Percentiles rank a stretch among this genome's conserved stretches.
Conservation (phyloP, 805 yeast genomes). For the Wickerhamiella hasegawae region DNA sequence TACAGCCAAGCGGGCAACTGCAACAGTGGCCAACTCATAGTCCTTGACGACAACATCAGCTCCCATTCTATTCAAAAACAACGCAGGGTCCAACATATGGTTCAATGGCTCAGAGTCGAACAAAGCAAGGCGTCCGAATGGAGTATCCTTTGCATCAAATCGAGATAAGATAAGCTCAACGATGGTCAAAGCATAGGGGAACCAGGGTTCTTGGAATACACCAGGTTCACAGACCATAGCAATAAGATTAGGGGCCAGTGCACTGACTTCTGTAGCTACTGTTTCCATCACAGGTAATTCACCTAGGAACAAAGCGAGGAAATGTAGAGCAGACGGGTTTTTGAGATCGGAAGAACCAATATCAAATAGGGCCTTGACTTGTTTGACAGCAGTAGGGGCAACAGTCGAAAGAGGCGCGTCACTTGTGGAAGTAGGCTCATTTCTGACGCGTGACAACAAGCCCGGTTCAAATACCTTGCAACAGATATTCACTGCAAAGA, state of each 20-base stretch:
- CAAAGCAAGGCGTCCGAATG: neutral
- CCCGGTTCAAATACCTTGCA: neutral
- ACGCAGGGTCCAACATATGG: neutral
- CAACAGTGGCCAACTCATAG: neutral
- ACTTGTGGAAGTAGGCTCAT: neutral
- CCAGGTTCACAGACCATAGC: neutral
- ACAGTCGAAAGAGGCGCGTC: neutral
- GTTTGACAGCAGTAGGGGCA: neutral
- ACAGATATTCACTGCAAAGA: neutral
- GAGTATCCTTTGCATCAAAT: no score
- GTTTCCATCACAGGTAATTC: neutral
- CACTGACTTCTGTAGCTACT: neutral
- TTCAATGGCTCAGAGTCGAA: neutral
- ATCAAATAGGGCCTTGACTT: neutral
- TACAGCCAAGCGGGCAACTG: neutral
- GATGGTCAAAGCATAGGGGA: constrained; percentile 2
- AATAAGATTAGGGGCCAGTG: neutral
- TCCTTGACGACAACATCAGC: neutral
- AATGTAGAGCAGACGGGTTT: neutral
- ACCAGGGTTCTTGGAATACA: neutral
- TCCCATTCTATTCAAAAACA: neutral
- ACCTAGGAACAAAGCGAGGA: neutral
- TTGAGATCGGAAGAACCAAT: neutral
- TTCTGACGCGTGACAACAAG: neutral
- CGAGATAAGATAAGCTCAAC: neutral